Base-by-base conservation (phyloP, 345 rosid genomes). In the Abelmoschus esculentus region DNA sequence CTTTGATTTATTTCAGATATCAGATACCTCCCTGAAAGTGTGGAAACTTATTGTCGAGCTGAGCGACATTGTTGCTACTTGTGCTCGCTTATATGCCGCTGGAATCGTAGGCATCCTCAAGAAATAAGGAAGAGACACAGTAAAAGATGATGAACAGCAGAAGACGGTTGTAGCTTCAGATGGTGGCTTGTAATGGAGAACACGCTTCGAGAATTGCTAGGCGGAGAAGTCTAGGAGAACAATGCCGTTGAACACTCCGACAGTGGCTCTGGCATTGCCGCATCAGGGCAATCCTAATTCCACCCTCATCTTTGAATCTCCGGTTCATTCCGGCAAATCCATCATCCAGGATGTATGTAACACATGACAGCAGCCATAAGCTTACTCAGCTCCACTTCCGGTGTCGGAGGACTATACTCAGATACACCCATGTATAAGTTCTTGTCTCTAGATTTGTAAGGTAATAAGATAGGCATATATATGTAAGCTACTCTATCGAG, bases 21-120 rank as follows among this genome's bases (percentile, higher is more conserved):
- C 90, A 0, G 78, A 78, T 61, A 84, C 90, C 59, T 86, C 90
- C 50, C 64, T 85, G 76, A 80, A 85, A 72, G 77, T 69, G 81
- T 83, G 93, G 81, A 85, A 83, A 84, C 80, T 79, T 90, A 81
- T 82, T 32, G 85, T 86, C 47, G 86, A 93, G n/a, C n/a, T n/a
- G n/a, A n/a, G n/a, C n/a, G n/a, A n/a, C n/a, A n/a, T n/a, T n/a
- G n/a, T n/a, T n/a, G n/a, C n/a, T n/a, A n/a, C n/a, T n/a, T n/a
- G n/a, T n/a, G n/a, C 91, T 15, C 85, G 89, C 46, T 76, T 88
- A 67, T 82, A 93, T 34, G 91, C 96, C 13, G 93, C 91, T 8
- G 91, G 93, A 18, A 80, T 90, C 28, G 70, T 81, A 0, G 96
- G 89, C 61, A 85, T 90, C 77, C 81, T 90, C 44, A 90, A 88